Evolutionary conservation across 805 yeast genomes (phyloP).

Genomic region (Peterozyma xylosa): DNA sequence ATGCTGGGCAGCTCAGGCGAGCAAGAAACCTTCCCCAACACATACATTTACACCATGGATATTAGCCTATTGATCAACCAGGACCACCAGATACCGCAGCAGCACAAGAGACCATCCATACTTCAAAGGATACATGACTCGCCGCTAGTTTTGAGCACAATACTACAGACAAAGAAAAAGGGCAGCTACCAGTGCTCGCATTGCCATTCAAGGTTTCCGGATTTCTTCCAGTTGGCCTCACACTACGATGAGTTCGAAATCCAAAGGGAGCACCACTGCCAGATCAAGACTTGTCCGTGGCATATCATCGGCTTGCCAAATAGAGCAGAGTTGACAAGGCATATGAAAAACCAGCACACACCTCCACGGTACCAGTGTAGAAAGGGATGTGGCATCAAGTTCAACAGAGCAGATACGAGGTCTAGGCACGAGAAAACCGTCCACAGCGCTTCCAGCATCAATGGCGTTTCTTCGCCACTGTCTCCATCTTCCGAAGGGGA

Average conservation of each 20-base stretch:
- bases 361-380: constrained; percentile 6
- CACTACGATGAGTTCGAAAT: constrained; percentile 9
- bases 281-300: constrained; percentile 9
- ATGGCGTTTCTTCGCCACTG: too few species aligned
- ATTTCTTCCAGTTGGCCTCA: constrained; percentile 7
- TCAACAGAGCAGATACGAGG: constrained; percentile 8
- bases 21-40: too few species aligned
- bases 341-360: constrained; percentile 8
- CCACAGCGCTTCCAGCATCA: not conserved
- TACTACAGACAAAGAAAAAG: constrained; percentile 8
- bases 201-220: constrained; percentile 6
- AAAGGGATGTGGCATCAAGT: constrained; percentile 7
- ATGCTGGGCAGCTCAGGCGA: too few species aligned
- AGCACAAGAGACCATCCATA: too few species aligned
- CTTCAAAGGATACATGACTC: not conserved
- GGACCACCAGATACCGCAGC: too few species aligned
- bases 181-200: constrained; percentile 10
- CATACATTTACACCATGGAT: too few species aligned
- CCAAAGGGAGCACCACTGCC: constrained; percentile 8
- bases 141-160: constrained; percentile 6
- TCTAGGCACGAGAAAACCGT: constrained; percentile 9
- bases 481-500: too few species aligned
- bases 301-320: constrained; percentile 8
- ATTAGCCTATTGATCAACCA: too few species aligned
- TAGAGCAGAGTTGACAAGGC: constrained; percentile 8